Conservation (phyloP, 805 yeast genomes). For the Metschnikowia gelsemii region DNA sequence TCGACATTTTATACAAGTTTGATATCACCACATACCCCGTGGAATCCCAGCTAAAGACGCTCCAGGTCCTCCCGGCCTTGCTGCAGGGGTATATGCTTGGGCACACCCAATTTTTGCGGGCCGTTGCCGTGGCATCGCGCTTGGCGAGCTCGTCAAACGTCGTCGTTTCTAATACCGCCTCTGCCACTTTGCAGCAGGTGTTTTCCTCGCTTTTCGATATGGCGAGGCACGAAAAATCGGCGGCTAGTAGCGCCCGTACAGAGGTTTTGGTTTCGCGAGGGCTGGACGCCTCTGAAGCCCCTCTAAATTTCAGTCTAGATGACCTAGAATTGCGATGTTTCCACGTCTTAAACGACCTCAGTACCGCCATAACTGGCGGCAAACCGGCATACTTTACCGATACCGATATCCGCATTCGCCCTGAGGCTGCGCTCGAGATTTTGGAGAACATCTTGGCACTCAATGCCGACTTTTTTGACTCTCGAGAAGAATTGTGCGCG, state of each 20-base stretch:
- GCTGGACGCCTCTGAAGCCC: not conserved
- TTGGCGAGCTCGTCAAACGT: conserved; percentile 65
- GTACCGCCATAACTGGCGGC: conserved; percentile 61
- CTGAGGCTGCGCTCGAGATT: conserved; percentile 70
- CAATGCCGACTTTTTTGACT: conserved; percentile 54
- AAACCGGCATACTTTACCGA: conserved; percentile 52
- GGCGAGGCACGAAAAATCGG: conserved; percentile 21
- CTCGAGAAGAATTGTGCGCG: conserved; percentile 63
- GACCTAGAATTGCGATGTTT: conserved; percentile 67
- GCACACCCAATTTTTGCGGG: conserved; percentile 47
- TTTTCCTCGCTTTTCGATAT: conserved; percentile 76
- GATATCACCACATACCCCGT: conserved; percentile 73
- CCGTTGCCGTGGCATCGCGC: conserved; percentile 68
- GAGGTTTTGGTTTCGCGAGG: not conserved
- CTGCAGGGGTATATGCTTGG: conserved; percentile 56
- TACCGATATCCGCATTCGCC: conserved; percentile 55
- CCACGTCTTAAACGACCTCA: conserved; percentile 68
- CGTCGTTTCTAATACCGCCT: conserved; percentile 84
- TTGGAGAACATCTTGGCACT: conserved; percentile 74
- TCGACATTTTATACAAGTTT: conserved; percentile 51
- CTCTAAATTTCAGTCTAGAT: conserved; percentile 31
- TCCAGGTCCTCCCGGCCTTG: conserved; percentile 78
- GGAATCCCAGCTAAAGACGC: conserved; percentile 81
- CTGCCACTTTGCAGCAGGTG: conserved; percentile 88
- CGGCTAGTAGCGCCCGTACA: conserved; percentile 1